Base-by-base conservation (phyloP, 768 basidiomycete genomes). In the Leccinum subgranulosum region DNA sequence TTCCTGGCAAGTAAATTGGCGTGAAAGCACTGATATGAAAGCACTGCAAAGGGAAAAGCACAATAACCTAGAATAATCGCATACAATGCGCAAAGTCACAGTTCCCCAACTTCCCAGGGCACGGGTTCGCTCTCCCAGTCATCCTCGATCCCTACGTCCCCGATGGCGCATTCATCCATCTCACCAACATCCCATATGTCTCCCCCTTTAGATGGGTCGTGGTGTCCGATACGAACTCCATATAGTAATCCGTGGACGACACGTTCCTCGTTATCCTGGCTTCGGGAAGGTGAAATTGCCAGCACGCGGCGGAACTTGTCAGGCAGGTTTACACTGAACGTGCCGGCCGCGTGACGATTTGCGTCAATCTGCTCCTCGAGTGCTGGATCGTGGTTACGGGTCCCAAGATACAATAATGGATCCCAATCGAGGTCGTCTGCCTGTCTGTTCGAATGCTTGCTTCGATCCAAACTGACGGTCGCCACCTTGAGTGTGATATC, bases 81-180 rank as follows among this genome's bases (percentile, higher is more conserved):
- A 71, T 70, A 72, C 64, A 59, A 57, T 48, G 57, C 51, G 23
- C 53, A 41, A 58, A 53, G 56, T 73, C 80, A 91, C 71, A 92
- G 64, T 64, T 90, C 90, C 53, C 84, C 90, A 9, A 83, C 78
- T 72, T 88, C 88, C 90, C 90, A 92, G 58, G 90, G 86, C 34
- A 91, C 80, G 36, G 87, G 86, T 70, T 91, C 90, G 34, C 87
- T 84, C 72, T 91, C 90, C 90, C 90, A 92, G 60, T 75, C 75
- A 49, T 74, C 75, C 61, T 87, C 86, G 45, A 82, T 81, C 64
- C 83, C 84, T 29, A 71, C 77, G 50, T 79, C 82, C 43, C 61
- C 67, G 21, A 63, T 64, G 23, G 69, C 69, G 33, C 71, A 74
- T 34, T 75, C 75, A 62, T 79, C 76, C 51, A 76, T 75, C 69